A percentile compares a stretch with the other conserved stretches of the same genome.
Conservation (phyloP, 2,329 filamentous ascomycete species). For the Aureobasidium sp. region DNA sequence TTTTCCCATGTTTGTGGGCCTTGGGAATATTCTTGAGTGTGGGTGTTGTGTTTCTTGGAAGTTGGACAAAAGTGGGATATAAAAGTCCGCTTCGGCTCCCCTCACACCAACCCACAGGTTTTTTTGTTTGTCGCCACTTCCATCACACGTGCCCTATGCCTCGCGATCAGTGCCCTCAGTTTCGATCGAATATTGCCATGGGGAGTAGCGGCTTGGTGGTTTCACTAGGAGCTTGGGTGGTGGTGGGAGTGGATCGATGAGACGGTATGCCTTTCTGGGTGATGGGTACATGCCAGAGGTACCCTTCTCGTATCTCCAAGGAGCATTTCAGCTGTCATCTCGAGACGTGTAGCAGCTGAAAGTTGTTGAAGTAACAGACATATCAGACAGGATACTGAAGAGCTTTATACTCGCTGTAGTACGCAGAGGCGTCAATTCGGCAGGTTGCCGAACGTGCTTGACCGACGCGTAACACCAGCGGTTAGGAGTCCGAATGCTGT, state of each 20-base stretch:
- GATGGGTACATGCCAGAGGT: neutral
- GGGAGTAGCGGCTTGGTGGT: neutral
- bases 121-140: neutral
- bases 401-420: neutral
- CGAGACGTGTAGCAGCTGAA: neutral
- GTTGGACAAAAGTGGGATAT: neutral
- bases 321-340: neutral
- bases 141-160: neutral
- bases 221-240: neutral
- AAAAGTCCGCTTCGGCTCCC: constrained; percentile 11
- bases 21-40: neutral
- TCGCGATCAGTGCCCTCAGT: neutral
- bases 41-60: neutral
- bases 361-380: neutral
- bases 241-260: neutral
- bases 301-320: neutral
- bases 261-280: neutral
- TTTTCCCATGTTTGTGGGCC: neutral
- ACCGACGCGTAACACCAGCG: neutral
- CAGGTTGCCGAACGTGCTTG: constrained; percentile 10
- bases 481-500: neutral
- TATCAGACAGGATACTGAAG: neutral
- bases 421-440: constrained; percentile 4
- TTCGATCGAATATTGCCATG: neutral
- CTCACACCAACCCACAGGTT: neutral